These are phyloP conservation scores for Neopestalotiopsis clavispora DNA, from an alignment of 2,329 filamentous ascomycete species.

Conservation along the genomic window DNA sequence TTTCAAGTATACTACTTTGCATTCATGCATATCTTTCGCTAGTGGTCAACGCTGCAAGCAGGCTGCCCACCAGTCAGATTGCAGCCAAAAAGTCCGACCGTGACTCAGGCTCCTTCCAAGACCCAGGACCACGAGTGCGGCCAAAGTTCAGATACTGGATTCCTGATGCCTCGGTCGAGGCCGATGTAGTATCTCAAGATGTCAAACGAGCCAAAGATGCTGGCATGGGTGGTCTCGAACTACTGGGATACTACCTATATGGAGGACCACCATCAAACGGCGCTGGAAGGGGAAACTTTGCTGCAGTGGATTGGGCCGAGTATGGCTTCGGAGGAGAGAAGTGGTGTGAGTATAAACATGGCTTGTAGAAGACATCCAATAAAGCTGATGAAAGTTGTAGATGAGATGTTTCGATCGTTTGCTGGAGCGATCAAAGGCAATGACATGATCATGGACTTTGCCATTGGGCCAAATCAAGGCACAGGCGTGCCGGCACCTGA, in stretches of 20 bases:
- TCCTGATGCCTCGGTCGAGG: neutral
- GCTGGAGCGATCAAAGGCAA: neutral
- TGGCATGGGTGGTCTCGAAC: neutral
- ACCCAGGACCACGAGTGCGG: neutral
- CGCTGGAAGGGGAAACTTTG: neutral
- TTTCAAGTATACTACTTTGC: neutral
- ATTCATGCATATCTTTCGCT: neutral
- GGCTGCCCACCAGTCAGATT: neutral
- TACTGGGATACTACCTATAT: constrained; percentile 1
- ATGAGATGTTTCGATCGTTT: neutral
- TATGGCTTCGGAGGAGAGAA: neutral
- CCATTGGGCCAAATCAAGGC: neutral
- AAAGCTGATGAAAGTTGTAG: neutral
- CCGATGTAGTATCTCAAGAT: neutral
- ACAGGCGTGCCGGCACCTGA: neutral
- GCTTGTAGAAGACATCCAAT: neutral
- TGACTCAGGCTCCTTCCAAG: neutral
- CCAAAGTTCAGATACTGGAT: neutral
- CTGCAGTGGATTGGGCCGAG: neutral
- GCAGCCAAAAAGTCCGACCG: neutral
- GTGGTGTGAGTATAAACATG: neutral
- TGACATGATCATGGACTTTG: neutral
- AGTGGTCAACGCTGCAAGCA: neutral
- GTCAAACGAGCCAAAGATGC: neutral
- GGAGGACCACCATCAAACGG: neutral